These are phyloP conservation scores for Debaryomyces subglobosus DNA, from an alignment of 1,139 yeast species.

Conservation along the genomic window DNA sequence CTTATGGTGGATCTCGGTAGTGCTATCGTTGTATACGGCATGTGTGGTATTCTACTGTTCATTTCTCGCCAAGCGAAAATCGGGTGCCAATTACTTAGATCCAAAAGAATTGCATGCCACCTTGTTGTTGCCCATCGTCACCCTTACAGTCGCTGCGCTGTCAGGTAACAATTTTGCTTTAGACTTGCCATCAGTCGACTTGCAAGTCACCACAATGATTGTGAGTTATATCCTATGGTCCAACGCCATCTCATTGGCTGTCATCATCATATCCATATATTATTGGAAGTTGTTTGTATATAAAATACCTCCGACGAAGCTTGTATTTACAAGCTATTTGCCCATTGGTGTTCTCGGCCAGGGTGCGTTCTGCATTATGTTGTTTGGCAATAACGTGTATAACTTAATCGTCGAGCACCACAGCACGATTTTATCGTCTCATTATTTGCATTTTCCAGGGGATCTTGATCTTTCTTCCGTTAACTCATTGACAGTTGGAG, in stretches of 20 bases:
- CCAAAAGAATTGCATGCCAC: slow-evolving; percentile 43
- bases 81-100: slow-evolving; percentile 22
- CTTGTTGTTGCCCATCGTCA: slow-evolving; percentile 68
- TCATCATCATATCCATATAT: slow-evolving; percentile 58
- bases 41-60: slow-evolving; percentile 55
- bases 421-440: slow-evolving; percentile 4
- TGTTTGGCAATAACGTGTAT: slow-evolving; percentile 51
- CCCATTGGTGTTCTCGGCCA: slow-evolving; percentile 64
- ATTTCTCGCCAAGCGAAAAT: slow-evolving; percentile 35
- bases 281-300: slow-evolving; percentile 58
- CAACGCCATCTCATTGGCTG: slow-evolving; percentile 64
- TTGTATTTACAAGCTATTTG: slow-evolving; percentile 28
- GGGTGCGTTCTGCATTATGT: slow-evolving; percentile 69
- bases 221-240: slow-evolving; percentile 66
- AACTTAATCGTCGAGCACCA: slow-evolving; percentile 17
- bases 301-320: slow-evolving; percentile 56
- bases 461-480: slow-evolving; percentile 1
- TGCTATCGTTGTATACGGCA: slow-evolving; percentile 55
- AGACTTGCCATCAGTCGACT: slow-evolving; percentile 41
- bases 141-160: slow-evolving; percentile 74
- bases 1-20: slow-evolving; percentile 71
- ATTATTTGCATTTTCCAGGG: slow-evolving; percentile 5
- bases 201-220: slow-evolving; percentile 55
- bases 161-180: slow-evolving; percentile 59
- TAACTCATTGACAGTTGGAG: slow-evolving; percentile 6